Evolutionary conservation across 345 rosid genomes (phyloP), one percentile per base, ranked within the genome.

Genomic region (Arabidopsis thaliana): DNA sequence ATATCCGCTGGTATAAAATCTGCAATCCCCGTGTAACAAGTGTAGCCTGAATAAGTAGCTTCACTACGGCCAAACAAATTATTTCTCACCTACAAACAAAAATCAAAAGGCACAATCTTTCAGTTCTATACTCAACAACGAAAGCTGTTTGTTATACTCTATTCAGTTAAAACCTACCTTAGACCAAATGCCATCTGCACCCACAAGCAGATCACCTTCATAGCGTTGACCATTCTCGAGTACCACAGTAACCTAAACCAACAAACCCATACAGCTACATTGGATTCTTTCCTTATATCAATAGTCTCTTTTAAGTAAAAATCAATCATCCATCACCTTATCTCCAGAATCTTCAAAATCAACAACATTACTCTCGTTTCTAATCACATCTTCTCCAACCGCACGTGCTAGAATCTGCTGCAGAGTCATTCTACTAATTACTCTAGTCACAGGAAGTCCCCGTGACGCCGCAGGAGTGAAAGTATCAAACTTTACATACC

Each of bases 111-210:
- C 71, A 64, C 28, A 63, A 45, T 13, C 48, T 50, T n/a, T 24
- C 4, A 28, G 4, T 2, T 30, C 1, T 3, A 40, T 48, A 8
- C 24, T 40, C 38, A 46, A 7, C 33, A 70, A 68, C 62, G 10
- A 56, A 37, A 56, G 60, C 60, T 37, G 25, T 53, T 20, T 11
- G 11, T 38, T 20, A n/a, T 44, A 7, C 8, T 45, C 11, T 4
- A 41, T 4, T n/a, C 22, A 69, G 2, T 44, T 25, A 9, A 57
- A 38, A 71, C n/a, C 14, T 79, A 95, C 99, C 91, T 89, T 95
- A n/a, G 99, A 95, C 93, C 97, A 67, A 74, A 95, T 95, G 60
- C 99, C 99, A 83, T 95, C 97, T 51, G 97, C 97, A 69, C 97
- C 97, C 63, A 95, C 90, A 50, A 92, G 91, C 69, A 95, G 79